Evolutionary conservation across 345 rosid genomes (phyloP), one percentile per base, ranked within the genome.

Genomic region (Brassica nigra): DNA sequence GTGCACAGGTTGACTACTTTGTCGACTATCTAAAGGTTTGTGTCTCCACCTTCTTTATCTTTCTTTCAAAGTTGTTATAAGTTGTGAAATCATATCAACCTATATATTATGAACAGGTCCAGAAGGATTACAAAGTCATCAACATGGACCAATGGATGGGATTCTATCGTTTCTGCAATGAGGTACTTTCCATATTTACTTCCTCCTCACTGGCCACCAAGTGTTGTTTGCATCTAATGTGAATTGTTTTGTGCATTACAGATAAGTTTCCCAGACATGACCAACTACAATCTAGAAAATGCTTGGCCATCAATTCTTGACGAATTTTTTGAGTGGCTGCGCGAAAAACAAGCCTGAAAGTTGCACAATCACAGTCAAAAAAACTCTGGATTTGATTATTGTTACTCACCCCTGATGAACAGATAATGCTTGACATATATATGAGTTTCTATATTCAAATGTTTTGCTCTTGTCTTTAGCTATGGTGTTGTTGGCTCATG

Each of bases 241-340:
- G 37, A 18, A 62, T 80, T 66, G 6, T 42, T 78, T 80, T 57
- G 75, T 79, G 57, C 57, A 52, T 55, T 72, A 75, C 97, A 95
- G 98, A 95, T 93, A 79, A 89, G 90, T 82, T 93, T 95, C 88
- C 98, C 99, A 2, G 97, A 90, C 70, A 79, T 91, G 68, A 52
- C 67, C 66, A 84, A 91, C 77, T 95, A 93, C 44, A 85, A 91
- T 86, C 93, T 94, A 29, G 88, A 87, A 73, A 95, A 88, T n/a
- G 95, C 98, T 7, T 95, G 99, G 99, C 99, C 99, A 3, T 81
- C 91, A 88, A 69, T 95, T 80, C 89, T 95, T 81, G 98, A 95
- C 88, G 93, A 93, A 83, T 95, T 95, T 87, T 97, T 91, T 65
- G 99, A 93, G 76, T 95, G 99, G 99, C 88, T 95, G 87, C 88